These are phyloP conservation scores for Knufia fluminis DNA, from an alignment of 2,329 filamentous ascomycete species.

Conservation along the genomic window DNA sequence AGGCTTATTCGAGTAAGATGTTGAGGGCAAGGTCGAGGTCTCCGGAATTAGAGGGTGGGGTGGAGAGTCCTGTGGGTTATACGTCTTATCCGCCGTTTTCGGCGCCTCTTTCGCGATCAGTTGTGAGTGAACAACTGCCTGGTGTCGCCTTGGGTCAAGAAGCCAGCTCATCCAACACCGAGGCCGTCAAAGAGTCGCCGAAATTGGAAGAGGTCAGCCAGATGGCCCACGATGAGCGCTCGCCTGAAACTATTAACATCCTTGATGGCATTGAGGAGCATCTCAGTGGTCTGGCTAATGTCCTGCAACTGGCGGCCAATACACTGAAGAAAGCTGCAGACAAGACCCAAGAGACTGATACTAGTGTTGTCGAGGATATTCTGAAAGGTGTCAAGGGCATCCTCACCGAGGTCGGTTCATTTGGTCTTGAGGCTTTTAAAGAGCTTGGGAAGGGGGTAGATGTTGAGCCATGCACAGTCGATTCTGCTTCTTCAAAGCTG, in stretches of 20 bases:
- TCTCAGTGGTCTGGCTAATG: constrained; percentile 29
- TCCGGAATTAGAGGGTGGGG: too few relatives aligned
- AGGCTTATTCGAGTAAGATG: constrained; percentile 17
- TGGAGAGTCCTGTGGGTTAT: too few relatives aligned
- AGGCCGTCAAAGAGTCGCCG: too few relatives aligned
- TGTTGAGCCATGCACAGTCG: not conserved
- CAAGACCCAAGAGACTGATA: constrained; percentile 29
- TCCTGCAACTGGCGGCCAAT: constrained; percentile 31
- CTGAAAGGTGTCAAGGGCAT: constrained; percentile 32
- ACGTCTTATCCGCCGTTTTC: too few relatives aligned
- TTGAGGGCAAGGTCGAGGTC: not conserved
- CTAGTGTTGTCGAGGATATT: constrained; percentile 30
- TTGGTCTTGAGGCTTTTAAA: constrained; percentile 16
- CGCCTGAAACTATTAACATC: not conserved
- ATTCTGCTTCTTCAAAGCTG: not conserved
- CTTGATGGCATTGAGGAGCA: constrained; percentile 30
- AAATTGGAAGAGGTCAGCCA: too few relatives aligned
- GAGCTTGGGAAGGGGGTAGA: not conserved
- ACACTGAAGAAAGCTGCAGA: constrained; percentile 29
- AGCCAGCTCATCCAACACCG: too few relatives aligned
- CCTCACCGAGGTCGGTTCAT: constrained; percentile 31
- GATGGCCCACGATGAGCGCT: not conserved
- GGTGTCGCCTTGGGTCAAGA: too few relatives aligned
- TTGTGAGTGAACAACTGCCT: not conserved
- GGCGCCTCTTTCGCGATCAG: not conserved